A percentile compares a stretch with the other conserved stretches of the same genome.
phyloP scores from a whole-genome alignment of 1,139 yeast species.

The Yamadazyma blattariae region DNA sequence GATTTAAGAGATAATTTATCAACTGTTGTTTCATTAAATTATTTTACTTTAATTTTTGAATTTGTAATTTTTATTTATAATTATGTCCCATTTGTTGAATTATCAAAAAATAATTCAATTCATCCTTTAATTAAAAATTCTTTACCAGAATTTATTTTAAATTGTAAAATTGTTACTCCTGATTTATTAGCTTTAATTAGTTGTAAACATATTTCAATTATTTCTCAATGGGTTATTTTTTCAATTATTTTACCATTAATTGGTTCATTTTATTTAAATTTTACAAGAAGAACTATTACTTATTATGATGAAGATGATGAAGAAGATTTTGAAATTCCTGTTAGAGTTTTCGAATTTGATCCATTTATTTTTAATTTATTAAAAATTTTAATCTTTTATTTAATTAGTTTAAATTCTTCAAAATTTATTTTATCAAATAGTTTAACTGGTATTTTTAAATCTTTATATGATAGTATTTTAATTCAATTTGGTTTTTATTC shows the following conservation, averaged over 20 bases:
- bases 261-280: constrained; percentile 51
- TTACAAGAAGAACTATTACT: constrained; percentile 44
- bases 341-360: constrained; percentile 45
- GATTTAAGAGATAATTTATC: constrained; percentile 49
- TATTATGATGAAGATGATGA: constrained; percentile 28
- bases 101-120: constrained; percentile 36
- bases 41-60: constrained; percentile 39
- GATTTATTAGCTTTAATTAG: constrained; percentile 36
- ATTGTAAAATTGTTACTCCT: constrained; percentile 24
- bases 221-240: constrained; percentile 39
- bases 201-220: constrained; percentile 27
- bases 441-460: constrained; percentile 31
- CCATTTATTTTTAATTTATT: constrained; percentile 56
- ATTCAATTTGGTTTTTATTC: constrained; percentile 39
- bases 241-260: constrained; percentile 44
- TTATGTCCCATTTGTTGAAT: constrained; percentile 37
- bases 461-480: constrained; percentile 33
- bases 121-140: constrained; percentile 39
- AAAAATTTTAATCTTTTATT: constrained; percentile 47
- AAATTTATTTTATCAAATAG: constrained; percentile 28
- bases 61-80: constrained; percentile 30
- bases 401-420: constrained; percentile 31
- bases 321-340: constrained; percentile 34
- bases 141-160: constrained; percentile 24
- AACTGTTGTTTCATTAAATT: constrained; percentile 47